A percentile compares a stretch with the other conserved stretches of the same genome.
Conservation (phyloP, 805 yeast species). For the Hanseniaspora guilliermondii region DNA sequence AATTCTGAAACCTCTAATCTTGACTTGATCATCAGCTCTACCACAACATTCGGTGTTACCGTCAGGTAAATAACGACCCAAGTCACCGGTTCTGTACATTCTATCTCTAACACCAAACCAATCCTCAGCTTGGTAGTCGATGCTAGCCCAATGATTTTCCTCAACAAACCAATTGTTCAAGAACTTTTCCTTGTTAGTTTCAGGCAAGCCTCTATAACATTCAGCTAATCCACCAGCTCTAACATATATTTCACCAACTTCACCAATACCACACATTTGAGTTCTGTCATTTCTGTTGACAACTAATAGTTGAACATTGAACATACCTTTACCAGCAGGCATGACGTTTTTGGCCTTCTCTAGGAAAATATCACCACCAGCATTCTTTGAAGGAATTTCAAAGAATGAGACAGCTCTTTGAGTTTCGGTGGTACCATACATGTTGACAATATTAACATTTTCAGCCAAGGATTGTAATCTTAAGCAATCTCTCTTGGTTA, state of each 20-base stretch:
- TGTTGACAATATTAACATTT: slow-evolving; percentile 81
- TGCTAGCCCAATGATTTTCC: slow-evolving; percentile 46
- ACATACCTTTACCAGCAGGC: slow-evolving; percentile 99
- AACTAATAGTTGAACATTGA: slow-evolving; percentile 82
- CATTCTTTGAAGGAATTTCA: slow-evolving; percentile 63
- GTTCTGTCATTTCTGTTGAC: slow-evolving; percentile 82
- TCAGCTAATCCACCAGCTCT: slow-evolving; percentile 97
- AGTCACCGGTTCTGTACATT: slow-evolving; percentile 90
- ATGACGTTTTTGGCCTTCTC: slow-evolving; percentile 82
- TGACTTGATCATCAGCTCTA: slow-evolving; percentile 97
- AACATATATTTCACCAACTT: slow-evolving; percentile 95
- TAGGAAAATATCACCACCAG: slow-evolving; percentile 55
- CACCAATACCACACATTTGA: slow-evolving; percentile 95
- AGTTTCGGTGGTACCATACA: slow-evolving; percentile 99
- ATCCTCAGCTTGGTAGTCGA: slow-evolving; percentile 39
- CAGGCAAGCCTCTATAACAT: slow-evolving; percentile 87
- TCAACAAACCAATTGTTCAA: slow-evolving; percentile 83
- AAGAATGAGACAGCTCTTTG: slow-evolving; percentile 95
- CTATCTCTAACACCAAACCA: slow-evolving; percentile 96
- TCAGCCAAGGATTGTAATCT: slow-evolving; percentile 84
- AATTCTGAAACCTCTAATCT: slow-evolving; percentile 95
- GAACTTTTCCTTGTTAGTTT: slow-evolving; percentile 75
- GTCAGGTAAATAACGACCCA: slow-evolving; percentile 91
- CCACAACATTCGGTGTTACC: slow-evolving; percentile 98
- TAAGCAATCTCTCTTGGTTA: slow-evolving; percentile 93